Evolutionary conservation across 2,329 filamentous ascomycete species (phyloP).

Genomic region (Myotisia sp.): DNA sequence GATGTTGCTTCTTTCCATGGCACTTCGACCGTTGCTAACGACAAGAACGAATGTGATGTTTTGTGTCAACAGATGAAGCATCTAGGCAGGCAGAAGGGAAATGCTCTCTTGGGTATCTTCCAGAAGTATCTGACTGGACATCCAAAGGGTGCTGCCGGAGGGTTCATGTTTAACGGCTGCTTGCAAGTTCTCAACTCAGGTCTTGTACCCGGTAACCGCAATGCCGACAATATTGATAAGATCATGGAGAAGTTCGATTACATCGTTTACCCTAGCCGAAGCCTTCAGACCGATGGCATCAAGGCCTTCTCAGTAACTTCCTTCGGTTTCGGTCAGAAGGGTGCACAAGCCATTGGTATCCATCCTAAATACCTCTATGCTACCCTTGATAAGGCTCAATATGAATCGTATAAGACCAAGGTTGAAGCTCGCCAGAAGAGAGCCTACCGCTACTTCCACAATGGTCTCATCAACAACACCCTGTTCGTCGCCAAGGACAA

Average conservation of each 20-base stretch:
- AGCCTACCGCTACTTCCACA: slow-evolving; percentile 97
- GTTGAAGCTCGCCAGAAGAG: slow-evolving; percentile 93
- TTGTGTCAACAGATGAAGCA: slow-evolving; percentile 93
- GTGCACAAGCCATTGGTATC: slow-evolving; percentile 89
- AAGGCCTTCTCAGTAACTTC: slow-evolving; percentile 99
- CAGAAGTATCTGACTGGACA: slow-evolving; percentile 98
- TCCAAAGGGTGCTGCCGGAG: slow-evolving; percentile 96
- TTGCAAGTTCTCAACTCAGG: slow-evolving; percentile 89
- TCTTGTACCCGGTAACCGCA: slow-evolving; percentile 90
- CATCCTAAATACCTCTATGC: slow-evolving; percentile 94
- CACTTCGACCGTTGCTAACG: slow-evolving; percentile 94
- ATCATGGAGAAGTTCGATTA: slow-evolving; percentile 96
- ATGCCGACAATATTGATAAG: slow-evolving; percentile 92
- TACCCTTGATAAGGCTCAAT: slow-evolving; percentile 76
- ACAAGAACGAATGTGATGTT: slow-evolving; percentile 98
- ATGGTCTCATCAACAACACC: slow-evolving; percentile 92
- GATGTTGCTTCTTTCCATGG: slow-evolving; percentile 96
- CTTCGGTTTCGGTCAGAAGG: slow-evolving; percentile 98
- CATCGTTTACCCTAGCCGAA: slow-evolving; percentile 90
- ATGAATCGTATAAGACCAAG: slow-evolving; percentile 69
- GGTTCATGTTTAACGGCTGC: slow-evolving; percentile 99
- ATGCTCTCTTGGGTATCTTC: slow-evolving; percentile 92
- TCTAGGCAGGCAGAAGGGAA: slow-evolving; percentile 89
- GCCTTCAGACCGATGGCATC: slow-evolving; percentile 92
- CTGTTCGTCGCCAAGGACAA: slow-evolving; percentile 92